Evolutionary conservation across 257 asterid species (phyloP), one percentile per base, ranked within the genome.

Genomic region (Solanum microdontum): DNA sequence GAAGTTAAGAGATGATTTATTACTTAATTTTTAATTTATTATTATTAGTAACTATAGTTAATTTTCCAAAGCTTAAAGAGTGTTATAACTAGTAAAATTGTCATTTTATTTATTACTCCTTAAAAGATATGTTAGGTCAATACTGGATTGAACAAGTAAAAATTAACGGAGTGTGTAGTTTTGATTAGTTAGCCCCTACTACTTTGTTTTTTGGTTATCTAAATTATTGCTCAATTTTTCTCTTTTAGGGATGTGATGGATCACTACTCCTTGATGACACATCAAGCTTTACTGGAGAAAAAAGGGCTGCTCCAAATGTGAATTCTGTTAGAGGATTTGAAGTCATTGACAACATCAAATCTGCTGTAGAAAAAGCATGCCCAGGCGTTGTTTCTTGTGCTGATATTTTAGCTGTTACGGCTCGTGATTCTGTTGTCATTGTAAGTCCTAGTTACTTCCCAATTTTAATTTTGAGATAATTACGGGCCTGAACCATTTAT

Each of bases 251-350:
- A 9, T 96, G 99, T 75, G 98, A 96, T 58, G 99, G 97, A 85
- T 96, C 99, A 0, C 6, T 96, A 87, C 98, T 96, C 45, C 95
- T 96, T 0, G 99, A 96, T 85, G 98, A 95, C 89, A 95, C 98
- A 9, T 91, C 98, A 21, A 91, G 95, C 0, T 92, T 92, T 86
- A 92, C 92, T 0, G 98, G 99, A 21, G 99, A 96, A 89, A 95
- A 96, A 64, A 90, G 89, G 9, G 99, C 99, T 1, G 84, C 86
- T 5, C 98, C 98, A 3, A 96, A 96, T 83, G 88, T 84, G 28
- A 94, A 93, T 84, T 95, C 99, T 1, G 98, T 89, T 6, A 88
- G 99, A 34, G 98, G 98, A 83, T 96, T 95, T 33, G 90, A 94
- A 3, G 98, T 95, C 3, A 89, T 96, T 0, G 98, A 95, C 94